Base-by-base conservation (phyloP, 768 basidiomycete genomes). In the Xanthoconium stramineum region DNA sequence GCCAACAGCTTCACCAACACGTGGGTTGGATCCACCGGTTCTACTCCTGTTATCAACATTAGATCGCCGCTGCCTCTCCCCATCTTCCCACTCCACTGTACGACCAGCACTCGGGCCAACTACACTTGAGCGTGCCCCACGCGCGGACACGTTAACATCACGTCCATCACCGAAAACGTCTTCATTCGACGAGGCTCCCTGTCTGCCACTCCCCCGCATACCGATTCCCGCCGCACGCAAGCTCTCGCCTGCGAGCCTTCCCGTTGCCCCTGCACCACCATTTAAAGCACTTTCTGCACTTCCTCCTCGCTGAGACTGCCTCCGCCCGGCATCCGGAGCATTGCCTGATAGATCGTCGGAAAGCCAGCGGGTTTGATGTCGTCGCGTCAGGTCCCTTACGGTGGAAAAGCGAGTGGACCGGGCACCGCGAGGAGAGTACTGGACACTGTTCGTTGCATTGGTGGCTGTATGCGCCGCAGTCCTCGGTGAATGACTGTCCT, bases 201-300 rank as follows among this genome's bases (percentile, higher is more conserved):
- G 61, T 65, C 70, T 52, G 56, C 60, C 57, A 69, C 62, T 61
- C 28, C 60, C 65, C 46, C 70, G 68, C 70, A 66, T 77, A 32
- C 76, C 78, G 53, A 91, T 73, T 11, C 89, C 90, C 0, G 89
- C 88, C 0, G 88, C 86, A 47, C 85, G 78, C 55, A 91, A 65
- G 15, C 83, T 83, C 68, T 90, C 87, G 5, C 86, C 82, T 10
- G 88, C 68, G 14, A 91, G 69, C 55, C 87, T 71, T 12, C 82
- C 78, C 15, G 72, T 74, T 37, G 67, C 78, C 29, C 72, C 73
- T 12, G 78, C 73, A 9, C 66, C 72, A 47, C 70, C 76, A 53
- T 72, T 72, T 29, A 87, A 66, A 9, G 83, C 76, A 65, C 81
- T 88, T 72, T 91, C 90, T 3, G 83, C 85, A 65, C 86, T 89